Evolutionary conservation across 345 rosid species (phyloP).

Genomic region (Crucihimalaya himalaica): DNA sequence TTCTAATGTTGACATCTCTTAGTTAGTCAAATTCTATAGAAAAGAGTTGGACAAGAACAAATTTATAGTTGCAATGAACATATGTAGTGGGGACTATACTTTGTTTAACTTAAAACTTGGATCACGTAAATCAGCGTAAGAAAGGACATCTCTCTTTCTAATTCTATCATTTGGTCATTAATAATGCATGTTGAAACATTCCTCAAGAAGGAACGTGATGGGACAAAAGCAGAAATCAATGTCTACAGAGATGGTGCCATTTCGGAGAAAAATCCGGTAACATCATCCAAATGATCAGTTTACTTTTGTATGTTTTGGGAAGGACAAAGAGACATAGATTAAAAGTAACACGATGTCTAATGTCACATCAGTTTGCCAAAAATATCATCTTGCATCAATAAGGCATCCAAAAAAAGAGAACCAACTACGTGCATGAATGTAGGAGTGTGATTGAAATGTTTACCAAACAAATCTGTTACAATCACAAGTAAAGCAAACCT

Average conservation of each 20-base stretch:
- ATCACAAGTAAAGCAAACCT: conserved; percentile 14
- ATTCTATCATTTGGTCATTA: conserved; percentile 47
- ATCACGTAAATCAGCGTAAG: conserved; percentile 45
- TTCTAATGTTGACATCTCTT: conserved; percentile 5
- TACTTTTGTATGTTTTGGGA: conserved; percentile 26
- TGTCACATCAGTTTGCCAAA: conserved; percentile 32
- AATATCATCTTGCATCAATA: conserved; percentile 10
- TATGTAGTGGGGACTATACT: conserved; percentile 22
- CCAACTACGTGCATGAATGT: not conserved
- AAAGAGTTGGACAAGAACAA: not conserved
- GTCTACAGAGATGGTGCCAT: conserved; percentile 1
- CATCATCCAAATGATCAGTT: conserved; percentile 6
- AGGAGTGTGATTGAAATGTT: conserved; percentile 19
- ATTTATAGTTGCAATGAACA: not conserved
- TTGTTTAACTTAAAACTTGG: conserved; percentile 41
- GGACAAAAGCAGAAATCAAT: conserved; percentile 29
- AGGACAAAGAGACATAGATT: conserved; percentile 19
- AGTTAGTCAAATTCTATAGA: conserved; percentile 7
- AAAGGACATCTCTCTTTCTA: conserved; percentile 51
- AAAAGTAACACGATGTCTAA: conserved; percentile 26
- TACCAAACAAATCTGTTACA: conserved; percentile 23
- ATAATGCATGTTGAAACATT: conserved; percentile 43
- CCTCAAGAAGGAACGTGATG: conserved; percentile 13
- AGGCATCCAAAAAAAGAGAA: conserved; percentile 2
- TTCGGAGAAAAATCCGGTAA: conserved; percentile 19